Percentiles rank a stretch among this genome's conserved stretches.
These are phyloP conservation scores for Platanthera guangdongensis DNA, from an alignment of 106 monocot species.

Conservation along the genomic window DNA sequence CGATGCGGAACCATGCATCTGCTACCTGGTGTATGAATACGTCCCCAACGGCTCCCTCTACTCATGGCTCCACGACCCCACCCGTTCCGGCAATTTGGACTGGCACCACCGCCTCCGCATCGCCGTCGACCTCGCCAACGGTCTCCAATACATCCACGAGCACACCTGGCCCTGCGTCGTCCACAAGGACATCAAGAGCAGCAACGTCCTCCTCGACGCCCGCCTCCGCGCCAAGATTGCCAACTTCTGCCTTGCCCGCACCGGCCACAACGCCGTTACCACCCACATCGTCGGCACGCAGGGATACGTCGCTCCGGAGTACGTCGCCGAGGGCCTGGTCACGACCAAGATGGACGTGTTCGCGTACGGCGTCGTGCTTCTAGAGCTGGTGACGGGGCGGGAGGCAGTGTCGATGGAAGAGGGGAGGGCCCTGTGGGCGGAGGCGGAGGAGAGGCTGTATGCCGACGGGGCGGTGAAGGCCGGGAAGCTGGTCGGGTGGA, in stretches of 20 bases:
- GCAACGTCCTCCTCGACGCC: conserved; percentile 65
- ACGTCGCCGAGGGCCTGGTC: conserved; percentile 56
- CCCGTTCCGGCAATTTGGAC: conserved; percentile 21
- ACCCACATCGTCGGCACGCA: conserved; percentile 73
- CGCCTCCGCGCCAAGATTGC: conserved; percentile 70
- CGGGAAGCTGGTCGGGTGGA: conserved; percentile 38
- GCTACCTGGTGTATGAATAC: conserved; percentile 78
- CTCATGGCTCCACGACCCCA: conserved; percentile 45
- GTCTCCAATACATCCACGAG: conserved; percentile 92
- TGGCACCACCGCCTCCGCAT: conserved; percentile 62
- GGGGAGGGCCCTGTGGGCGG: conserved; percentile 50
- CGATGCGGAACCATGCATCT: conserved; percentile 36
- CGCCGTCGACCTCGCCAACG: conserved; percentile 70
- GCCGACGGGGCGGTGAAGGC: conserved; percentile 14
- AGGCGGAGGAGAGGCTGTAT: conserved; percentile 51
- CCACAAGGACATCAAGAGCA: conserved; percentile 82
- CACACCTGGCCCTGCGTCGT: conserved; percentile 86
- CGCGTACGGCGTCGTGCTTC: conserved; percentile 72
- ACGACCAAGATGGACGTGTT: conserved; percentile 86
- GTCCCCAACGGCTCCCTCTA: conserved; percentile 72
- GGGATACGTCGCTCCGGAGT: conserved; percentile 79
- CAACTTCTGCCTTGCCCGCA: conserved; percentile 75
- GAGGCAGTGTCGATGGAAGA: conserved; percentile 28
- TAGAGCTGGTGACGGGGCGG: conserved; percentile 65
- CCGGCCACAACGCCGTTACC: conserved; percentile 73